Evolutionary conservation across 495 filamentous ascomycete species (phyloP), one percentile per base, ranked within the genome.

Genomic region (Podospora australis): DNA sequence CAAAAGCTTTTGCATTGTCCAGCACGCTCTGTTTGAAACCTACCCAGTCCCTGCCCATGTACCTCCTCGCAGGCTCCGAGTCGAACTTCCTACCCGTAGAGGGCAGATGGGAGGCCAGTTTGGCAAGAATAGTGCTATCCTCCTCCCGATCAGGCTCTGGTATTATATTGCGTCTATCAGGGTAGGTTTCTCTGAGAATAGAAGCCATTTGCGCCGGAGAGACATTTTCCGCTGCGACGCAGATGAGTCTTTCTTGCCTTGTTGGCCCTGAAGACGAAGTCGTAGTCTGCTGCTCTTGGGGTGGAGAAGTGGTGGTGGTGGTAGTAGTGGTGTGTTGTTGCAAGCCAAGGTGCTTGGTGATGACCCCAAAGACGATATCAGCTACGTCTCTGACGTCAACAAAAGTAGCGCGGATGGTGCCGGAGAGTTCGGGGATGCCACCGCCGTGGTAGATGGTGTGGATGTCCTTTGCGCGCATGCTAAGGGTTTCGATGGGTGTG

Each of bases 351-450:
- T 56, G 47, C 35, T 56, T 45, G 20, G 50, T 36, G 0, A 56
- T 52, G 10, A 62, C 56, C 49, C 54, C 59, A 7, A 67, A 29
- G 24, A 67, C 52, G 40, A 67, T 46, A 13, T 64, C 62, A 14
- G 65, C 67, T 9, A 67, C 60, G 44, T 68, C 67, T 6, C 65
- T 46, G 10, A 70, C 52, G 45, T 70, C 65, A 11, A 67, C 53
- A 32, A 57, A 54, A 22, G 58, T 60, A 22, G 51, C 49, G 23
- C 61, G 55, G 23, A 60, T 55, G 14, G 62, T 57, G n/a, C n/a
- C n/a, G 0, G 57, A 46, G 7, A 64, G 62, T 0, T 36, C 38
- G 2, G 61, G 58, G 23, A 62, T 55, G 0, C 39, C 47, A 10
- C 48, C 46, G 25, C 64, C 64, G 29, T 55, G 46, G 23, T 65